Conservation (phyloP, 345 rosid genomes). For the Heritiera fomes region DNA sequence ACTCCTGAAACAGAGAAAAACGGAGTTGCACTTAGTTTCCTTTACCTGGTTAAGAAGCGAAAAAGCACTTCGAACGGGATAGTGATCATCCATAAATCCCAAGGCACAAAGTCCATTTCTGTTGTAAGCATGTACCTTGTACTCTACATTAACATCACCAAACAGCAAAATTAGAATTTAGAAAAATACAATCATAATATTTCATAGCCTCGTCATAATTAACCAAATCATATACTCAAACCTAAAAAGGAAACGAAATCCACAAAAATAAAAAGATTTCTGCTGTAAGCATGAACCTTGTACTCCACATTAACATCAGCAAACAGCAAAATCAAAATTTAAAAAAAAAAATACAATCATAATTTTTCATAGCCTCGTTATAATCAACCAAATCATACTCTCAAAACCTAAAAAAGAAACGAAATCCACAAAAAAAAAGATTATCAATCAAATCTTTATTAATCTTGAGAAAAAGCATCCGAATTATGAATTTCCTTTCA, state of each 20-base stretch:
- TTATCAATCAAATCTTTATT: background rate
- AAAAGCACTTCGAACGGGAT: slow-evolving; percentile 91
- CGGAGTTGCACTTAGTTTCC: background rate
- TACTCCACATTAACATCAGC: slow-evolving; percentile 54
- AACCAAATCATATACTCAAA: background rate
- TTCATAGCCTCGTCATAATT: background rate
- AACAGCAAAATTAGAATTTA: background rate
- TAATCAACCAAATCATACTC: background rate
- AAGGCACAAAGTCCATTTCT: slow-evolving; percentile 81
- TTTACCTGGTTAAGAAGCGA: slow-evolving; percentile 85
- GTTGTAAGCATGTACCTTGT: slow-evolving; percentile 91
- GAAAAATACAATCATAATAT: background rate
- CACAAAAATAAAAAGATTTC: slow-evolving; percentile 31
- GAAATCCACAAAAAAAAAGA: background rate
- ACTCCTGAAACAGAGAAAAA: background rate
- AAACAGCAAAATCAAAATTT: background rate
- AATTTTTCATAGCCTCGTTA: background rate
- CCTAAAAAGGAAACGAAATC: background rate
- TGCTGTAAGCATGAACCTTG: slow-evolving; percentile 87
- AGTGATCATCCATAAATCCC: slow-evolving; percentile 97
- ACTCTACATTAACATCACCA: slow-evolving; percentile 50
- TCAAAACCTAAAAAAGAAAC: background rate
- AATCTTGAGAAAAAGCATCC: background rate
- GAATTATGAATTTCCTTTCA: background rate
- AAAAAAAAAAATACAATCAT: background rate